Conservation (phyloP, 2,329 filamentous ascomycete genomes). For the Fusarium albidum region DNA sequence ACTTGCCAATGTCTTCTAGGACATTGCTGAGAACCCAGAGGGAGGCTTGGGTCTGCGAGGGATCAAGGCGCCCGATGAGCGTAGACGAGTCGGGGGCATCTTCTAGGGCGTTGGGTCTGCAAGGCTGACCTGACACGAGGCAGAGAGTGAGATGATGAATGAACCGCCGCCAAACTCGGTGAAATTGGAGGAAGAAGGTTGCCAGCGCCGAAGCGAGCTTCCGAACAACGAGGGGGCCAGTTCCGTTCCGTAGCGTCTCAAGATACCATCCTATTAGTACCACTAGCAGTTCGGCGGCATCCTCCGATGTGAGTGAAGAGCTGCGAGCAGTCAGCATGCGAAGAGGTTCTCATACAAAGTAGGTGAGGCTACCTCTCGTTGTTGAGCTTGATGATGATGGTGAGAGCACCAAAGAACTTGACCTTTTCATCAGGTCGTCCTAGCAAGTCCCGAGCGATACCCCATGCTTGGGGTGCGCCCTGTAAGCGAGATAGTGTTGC, state of each 20-base stretch:
- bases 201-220: conserved; percentile 82
- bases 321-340: conserved; percentile 37
- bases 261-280: conserved; percentile 71
- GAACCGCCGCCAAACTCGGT: conserved; percentile 71
- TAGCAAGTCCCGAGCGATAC: conserved; percentile 80
- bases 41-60: conserved; percentile 59
- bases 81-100: conserved; percentile 52
- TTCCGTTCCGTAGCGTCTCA: conserved; percentile 58
- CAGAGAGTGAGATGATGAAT: conserved; percentile 68
- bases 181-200: conserved; percentile 77
- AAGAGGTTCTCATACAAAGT: too few species aligned
- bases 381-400: conserved; percentile 93
- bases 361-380: conserved; percentile 71
- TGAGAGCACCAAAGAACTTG: conserved; percentile 91
- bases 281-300: conserved; percentile 66
- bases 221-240: conserved; percentile 69
- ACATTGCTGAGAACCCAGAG: conserved; percentile 67
- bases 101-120: conserved; percentile 31
- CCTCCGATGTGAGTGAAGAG: conserved; percentile 61
- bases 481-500: conserved; percentile 82
- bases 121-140: conserved; percentile 49
- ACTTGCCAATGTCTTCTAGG: conserved; percentile 57
- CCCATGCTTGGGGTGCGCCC: conserved; percentile 83
- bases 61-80: conserved; percentile 57
- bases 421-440: conserved; percentile 75